Evolutionary conservation across 257 asterid genomes (phyloP).

Genomic region (Cordia subcordata): DNA sequence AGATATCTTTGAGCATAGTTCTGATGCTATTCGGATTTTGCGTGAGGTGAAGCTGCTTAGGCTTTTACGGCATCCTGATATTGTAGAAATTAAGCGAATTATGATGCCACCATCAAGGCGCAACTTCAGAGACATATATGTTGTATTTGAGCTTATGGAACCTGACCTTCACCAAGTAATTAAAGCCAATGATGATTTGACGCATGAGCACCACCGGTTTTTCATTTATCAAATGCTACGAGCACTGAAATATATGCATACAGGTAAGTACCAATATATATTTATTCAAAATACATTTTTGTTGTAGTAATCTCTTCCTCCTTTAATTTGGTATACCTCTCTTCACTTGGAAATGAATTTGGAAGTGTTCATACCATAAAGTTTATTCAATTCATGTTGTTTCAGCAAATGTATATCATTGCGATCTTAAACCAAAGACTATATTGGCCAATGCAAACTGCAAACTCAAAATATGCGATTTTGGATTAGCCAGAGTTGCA

Average conservation of each 20-base stretch:
- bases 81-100: slow-evolving; percentile 84
- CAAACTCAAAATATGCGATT: slow-evolving; percentile 88
- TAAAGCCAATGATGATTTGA: slow-evolving; percentile 91
- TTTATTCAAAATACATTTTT: no score
- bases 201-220: slow-evolving; percentile 87
- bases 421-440: slow-evolving; percentile 94
- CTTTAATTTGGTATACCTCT: neutral
- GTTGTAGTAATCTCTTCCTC: neutral
- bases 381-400: slow-evolving; percentile 24
- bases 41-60: slow-evolving; percentile 86
- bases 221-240: slow-evolving; percentile 91
- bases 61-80: slow-evolving; percentile 83
- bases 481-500: slow-evolving; percentile 93
- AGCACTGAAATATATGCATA: slow-evolving; percentile 84
- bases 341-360: neutral
- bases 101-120: slow-evolving; percentile 89
- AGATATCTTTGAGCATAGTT: slow-evolving; percentile 73
- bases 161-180: slow-evolving; percentile 96
- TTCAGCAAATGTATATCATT: slow-evolving; percentile 89
- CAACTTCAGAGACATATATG: slow-evolving; percentile 79
- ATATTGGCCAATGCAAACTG: slow-evolving; percentile 97
- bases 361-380: no score
- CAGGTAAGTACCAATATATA: slow-evolving; percentile 40
- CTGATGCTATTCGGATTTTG: slow-evolving; percentile 85
- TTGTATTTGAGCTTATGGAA: slow-evolving; percentile 95